phyloP scores from a whole-genome alignment of 2,329 filamentous ascomycete genomes.

The Xylaria sp. region DNA sequence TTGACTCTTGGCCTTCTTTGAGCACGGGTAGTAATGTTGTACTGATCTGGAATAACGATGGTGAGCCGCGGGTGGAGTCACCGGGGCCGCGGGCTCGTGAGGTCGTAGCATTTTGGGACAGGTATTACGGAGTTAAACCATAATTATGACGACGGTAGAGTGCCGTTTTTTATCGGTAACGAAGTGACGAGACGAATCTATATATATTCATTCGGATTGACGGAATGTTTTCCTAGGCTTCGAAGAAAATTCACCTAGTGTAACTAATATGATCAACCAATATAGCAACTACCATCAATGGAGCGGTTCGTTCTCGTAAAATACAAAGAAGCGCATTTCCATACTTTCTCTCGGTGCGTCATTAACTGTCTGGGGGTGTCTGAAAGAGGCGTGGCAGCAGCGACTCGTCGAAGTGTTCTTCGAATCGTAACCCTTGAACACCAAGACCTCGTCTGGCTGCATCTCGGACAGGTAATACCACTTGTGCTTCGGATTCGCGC shows the following conservation, averaged over 20 bases:
- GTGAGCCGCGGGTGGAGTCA: background rate
- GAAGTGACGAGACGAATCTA: background rate
- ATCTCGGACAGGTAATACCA: slow-evolving; percentile 36
- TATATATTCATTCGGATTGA: background rate
- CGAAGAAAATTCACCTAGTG: background rate
- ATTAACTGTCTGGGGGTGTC: background rate
- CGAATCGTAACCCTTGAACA: slow-evolving; percentile 35
- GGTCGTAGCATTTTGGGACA: slow-evolving; percentile 31
- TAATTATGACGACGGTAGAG: background rate
- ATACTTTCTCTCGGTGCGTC: slow-evolving; percentile 34
- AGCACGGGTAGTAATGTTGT: background rate
- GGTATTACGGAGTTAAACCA: slow-evolving; percentile 24
- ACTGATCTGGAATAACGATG: slow-evolving; percentile 26
- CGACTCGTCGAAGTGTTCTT: slow-evolving; percentile 30
- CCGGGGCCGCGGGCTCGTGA: background rate
- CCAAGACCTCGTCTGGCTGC: slow-evolving; percentile 30
- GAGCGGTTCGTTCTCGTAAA: slow-evolving; percentile 34
- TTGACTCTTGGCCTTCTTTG: slow-evolving; percentile 27
- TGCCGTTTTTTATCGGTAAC: background rate
- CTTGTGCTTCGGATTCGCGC: slow-evolving; percentile 29
- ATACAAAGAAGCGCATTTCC: slow-evolving; percentile 38
- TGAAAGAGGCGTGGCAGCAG: slow-evolving; percentile 36
- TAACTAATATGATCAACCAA: too few relatives aligned
- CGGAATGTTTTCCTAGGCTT: background rate
- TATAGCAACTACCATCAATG: slow-evolving; percentile 2